Conservation (phyloP, 257 asterid species). For the Cynanchum wilfordii region DNA sequence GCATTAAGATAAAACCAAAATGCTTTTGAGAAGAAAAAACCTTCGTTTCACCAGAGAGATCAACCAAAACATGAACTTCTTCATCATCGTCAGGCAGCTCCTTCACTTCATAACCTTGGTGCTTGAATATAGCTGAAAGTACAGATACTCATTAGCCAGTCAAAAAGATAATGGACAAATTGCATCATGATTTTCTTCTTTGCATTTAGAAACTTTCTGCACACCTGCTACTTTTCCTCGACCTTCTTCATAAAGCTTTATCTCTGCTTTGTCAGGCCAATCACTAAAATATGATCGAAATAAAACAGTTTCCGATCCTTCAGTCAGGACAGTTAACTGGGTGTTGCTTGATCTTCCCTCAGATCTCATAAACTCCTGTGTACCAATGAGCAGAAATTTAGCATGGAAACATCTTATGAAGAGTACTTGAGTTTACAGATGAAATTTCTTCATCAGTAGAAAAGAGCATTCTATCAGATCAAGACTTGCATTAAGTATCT, state of each 20-base stretch:
- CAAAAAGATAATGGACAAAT: neutral
- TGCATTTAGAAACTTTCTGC: conserved; percentile 7
- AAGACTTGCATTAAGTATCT: neutral
- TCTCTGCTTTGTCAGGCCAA: conserved; percentile 57
- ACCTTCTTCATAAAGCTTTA: conserved; percentile 47
- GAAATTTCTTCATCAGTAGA: neutral
- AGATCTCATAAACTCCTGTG: conserved; percentile 31
- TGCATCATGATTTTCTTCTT: neutral
- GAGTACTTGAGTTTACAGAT: neutral
- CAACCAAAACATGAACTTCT: conserved; percentile 20
- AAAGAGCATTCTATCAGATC: neutral
- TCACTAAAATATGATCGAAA: conserved; percentile 62
- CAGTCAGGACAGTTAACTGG: conserved; percentile 38
- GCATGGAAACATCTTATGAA: neutral
- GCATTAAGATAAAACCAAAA: neutral
- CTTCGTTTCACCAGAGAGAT: conserved; percentile 29
- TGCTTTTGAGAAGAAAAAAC: conserved; percentile 7
- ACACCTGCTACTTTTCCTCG: conserved; percentile 89
- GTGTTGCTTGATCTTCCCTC: conserved; percentile 24
- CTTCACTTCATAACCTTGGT: conserved; percentile 34
- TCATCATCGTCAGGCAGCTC: conserved; percentile 32
- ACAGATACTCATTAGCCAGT: neutral
- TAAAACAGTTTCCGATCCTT: conserved; percentile 70
- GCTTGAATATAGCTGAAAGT: conserved; percentile 37
- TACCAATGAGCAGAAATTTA: neutral